Evolutionary conservation across 805 yeast genomes (phyloP).

Genomic region (Saccharomycopsis amapae): DNA sequence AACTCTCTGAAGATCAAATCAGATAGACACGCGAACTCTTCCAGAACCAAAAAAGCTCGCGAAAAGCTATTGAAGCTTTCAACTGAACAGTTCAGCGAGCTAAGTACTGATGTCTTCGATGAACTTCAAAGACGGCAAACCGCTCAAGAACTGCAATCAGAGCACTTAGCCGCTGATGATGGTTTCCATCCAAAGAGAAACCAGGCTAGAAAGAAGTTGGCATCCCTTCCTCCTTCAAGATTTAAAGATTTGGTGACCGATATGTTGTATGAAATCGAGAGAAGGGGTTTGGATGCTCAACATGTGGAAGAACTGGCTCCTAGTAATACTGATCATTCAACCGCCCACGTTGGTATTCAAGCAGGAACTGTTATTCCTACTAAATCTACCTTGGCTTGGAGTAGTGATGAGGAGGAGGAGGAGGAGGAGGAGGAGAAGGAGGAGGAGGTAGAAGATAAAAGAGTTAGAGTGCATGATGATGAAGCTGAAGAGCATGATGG

Average conservation of each 20-base stretch:
- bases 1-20: constrained; percentile 16
- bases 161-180: constrained; percentile 59
- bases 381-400: constrained; percentile 81
- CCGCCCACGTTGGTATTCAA: constrained; percentile 40
- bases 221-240: constrained; percentile 71
- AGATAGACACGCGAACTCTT: constrained; percentile 23
- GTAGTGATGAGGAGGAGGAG: constrained; percentile 73
- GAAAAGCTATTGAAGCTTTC: constrained; percentile 79
- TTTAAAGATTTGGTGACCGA: constrained; percentile 90
- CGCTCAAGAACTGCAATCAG: constrained; percentile 37
- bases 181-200: constrained; percentile 89
- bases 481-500: background rate
- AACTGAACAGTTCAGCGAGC: constrained; percentile 75
- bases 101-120: constrained; percentile 91
- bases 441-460: background rate
- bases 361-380: constrained; percentile 73
- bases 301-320: constrained; percentile 1
- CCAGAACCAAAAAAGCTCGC: constrained; percentile 73
- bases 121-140: constrained; percentile 75
- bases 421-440: constrained; percentile 25
- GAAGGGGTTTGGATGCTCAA: constrained; percentile 49
- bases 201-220: constrained; percentile 87
- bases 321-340: constrained; percentile 4
- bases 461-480: background rate
- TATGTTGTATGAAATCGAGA: constrained; percentile 76